A percentile compares a stretch with the other conserved stretches of the same genome.
phyloP scores from a whole-genome alignment of 106 monocot species.

The Amphibolis antarctica region DNA sequence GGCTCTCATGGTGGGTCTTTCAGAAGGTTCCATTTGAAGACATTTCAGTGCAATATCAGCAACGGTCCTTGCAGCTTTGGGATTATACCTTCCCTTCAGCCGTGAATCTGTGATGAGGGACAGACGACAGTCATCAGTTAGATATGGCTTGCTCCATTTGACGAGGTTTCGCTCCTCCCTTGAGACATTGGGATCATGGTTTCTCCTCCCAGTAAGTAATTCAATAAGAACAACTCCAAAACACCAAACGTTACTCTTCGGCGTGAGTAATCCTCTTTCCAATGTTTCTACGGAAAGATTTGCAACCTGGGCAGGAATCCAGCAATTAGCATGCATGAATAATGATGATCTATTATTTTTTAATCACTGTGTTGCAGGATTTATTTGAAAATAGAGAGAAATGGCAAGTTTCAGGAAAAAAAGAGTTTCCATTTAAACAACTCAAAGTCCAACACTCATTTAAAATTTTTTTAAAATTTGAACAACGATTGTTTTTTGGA shows the following conservation, averaged over 20 bases:
- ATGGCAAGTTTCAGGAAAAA: no score
- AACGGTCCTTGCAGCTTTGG: slow-evolving; percentile 55
- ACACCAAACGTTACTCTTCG: slow-evolving; percentile 81
- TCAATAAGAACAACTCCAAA: slow-evolving; percentile 80
- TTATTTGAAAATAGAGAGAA: no score
- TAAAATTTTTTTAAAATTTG: no score
- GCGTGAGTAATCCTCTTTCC: slow-evolving; percentile 69
- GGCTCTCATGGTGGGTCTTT: slow-evolving; percentile 74
- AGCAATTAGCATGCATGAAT: not conserved
- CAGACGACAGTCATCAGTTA: slow-evolving; percentile 70
- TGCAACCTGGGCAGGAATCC: slow-evolving; percentile 31
- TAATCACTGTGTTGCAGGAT: no score
- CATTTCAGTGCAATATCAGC: slow-evolving; percentile 59
- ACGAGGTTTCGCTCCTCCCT: slow-evolving; percentile 82
- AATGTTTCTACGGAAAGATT: slow-evolving; percentile 55
- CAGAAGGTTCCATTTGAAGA: slow-evolving; percentile 65
- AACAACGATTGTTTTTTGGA: no score
- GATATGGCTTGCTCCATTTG: slow-evolving; percentile 69
- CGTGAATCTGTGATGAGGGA: slow-evolving; percentile 76
- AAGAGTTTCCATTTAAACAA: no score
- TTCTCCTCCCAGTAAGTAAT: slow-evolving; percentile 66
- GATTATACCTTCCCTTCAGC: slow-evolving; percentile 67
- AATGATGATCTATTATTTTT: not conserved
- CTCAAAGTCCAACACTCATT: no score
- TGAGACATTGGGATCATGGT: slow-evolving; percentile 35